Base-by-base conservation (phyloP, 202 grass and related monocot species). In the Eragrostis tef region DNA sequence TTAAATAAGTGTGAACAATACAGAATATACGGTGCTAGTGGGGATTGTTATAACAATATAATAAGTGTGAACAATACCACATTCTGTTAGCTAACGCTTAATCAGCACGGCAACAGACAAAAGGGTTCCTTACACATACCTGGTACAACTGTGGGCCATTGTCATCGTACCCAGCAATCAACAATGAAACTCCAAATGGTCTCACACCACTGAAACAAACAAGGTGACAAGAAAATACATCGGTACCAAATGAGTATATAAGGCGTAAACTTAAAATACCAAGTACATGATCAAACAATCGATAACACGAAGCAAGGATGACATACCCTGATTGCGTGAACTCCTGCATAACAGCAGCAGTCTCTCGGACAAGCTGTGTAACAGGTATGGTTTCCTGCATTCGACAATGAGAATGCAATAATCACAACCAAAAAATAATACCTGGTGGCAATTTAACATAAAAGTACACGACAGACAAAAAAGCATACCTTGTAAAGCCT, bases 321-420 rank as follows among this genome's bases (percentile, higher is more conserved):
- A 59, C 46, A 64, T 88, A 99, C 96, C 96, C 96, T 67, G 93
- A 99, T 61, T 99, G 93, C 0, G 96, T 99, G 83, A 99, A 99
- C 74, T 99, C 96, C 86, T 99, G 96, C 96, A 99, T 99, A 71
- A 99, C 96, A 85, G 96, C 90, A 71, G 89, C 96, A 39, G 93
- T 99, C 85, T 96, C 96, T 75, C 96, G 90, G 67, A 96, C 96
- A 83, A 99, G 96, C 81, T 99, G 96, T 41, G 96, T 96, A 81
- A 96, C 93, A 21, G 93, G 96, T 78, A 99, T 99, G 21, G 84
- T 65, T 74, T 96, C 96, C 96, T 99, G 78, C 72, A 82, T 79
- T 81, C 61, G 48, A 45, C n/a, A 59, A 79, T 16, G 36, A 50
- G 57, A 75, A 44, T n/a, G 45, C 34, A 44, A 73, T 47, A 45